These are phyloP conservation scores for Coemansia sp. DNA, from an alignment of 192 early-diverging fungal species.

Conservation along the genomic window DNA sequence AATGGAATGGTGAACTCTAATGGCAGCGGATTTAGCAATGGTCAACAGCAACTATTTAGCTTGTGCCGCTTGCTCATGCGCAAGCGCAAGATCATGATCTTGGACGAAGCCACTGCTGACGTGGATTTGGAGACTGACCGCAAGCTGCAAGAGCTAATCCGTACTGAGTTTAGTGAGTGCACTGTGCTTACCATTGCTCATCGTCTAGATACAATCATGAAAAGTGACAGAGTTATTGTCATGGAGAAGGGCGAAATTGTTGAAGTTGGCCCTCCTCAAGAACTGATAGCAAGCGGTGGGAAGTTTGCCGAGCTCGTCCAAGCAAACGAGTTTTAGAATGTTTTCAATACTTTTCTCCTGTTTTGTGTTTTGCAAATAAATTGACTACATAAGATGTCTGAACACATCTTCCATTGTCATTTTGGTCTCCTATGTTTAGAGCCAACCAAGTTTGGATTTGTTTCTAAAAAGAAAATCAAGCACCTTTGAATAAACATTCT, in stretches of 20 bases:
- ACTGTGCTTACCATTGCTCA: conserved; percentile 73
- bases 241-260: conserved; percentile 68
- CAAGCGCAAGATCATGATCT: conserved; percentile 59
- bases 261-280: conserved; percentile 64
- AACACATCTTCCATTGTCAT: no score
- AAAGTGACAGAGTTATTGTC: conserved; percentile 72
- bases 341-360: no score
- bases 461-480: no score
- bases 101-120: conserved; percentile 72
- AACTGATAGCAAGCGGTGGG: conserved; percentile 54
- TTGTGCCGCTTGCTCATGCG: conserved; percentile 62
- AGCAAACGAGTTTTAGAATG: conserved; percentile 20
- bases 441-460: no score
- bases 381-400: no score
- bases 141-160: conserved; percentile 41
- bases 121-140: conserved; percentile 54
- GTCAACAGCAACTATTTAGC: conserved; percentile 67
- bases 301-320: conserved; percentile 28
- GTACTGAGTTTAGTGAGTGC: conserved; percentile 52
- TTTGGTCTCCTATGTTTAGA: no score
- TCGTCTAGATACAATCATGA: conserved; percentile 67
- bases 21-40: conserved; percentile 27
- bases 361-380: no score
- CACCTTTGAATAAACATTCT: no score
- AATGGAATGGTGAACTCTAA: neutral